Evolutionary conservation across 768 basidiomycete genomes (phyloP).

Genomic region (Suillus weaverae): DNA sequence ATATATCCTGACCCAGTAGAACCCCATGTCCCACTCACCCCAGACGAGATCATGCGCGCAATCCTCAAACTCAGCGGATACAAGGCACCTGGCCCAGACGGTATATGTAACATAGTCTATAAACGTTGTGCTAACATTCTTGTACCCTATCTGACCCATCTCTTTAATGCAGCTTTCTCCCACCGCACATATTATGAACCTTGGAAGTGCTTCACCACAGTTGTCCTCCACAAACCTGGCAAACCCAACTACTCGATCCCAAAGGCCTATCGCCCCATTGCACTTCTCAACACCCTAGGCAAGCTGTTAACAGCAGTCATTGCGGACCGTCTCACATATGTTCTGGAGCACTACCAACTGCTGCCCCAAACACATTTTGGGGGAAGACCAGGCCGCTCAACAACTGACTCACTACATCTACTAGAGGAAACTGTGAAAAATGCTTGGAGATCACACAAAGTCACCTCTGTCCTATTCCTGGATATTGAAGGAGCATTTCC

Average conservation of each 20-base stretch:
- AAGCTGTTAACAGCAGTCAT: neutral
- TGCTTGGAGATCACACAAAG: neutral
- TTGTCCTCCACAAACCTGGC: rapidly evolving
- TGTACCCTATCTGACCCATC: neutral
- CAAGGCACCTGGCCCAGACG: no score
- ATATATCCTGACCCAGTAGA: no score
- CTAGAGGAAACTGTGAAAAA: neutral
- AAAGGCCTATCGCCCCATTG: neutral
- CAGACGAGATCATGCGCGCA: no score
- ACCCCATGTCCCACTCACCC: no score
- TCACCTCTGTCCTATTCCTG: rapidly evolving
- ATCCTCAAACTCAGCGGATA: no score
- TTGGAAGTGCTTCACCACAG: neutral
- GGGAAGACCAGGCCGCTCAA: neutral
- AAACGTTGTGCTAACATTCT: no score
- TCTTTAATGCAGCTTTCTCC: neutral
- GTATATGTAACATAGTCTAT: no score
- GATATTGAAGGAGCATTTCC: neutral
- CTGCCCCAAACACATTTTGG: neutral
- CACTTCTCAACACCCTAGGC: neutral
- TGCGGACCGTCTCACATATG: neutral
- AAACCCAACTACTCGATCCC: neutral
- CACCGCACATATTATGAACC: neutral
- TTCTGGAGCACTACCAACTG: rapidly evolving
- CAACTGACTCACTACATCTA: neutral